These are phyloP conservation scores for Hericium alpestre DNA, from an alignment of 768 basidiomycete genomes.

Conservation along the genomic window DNA sequence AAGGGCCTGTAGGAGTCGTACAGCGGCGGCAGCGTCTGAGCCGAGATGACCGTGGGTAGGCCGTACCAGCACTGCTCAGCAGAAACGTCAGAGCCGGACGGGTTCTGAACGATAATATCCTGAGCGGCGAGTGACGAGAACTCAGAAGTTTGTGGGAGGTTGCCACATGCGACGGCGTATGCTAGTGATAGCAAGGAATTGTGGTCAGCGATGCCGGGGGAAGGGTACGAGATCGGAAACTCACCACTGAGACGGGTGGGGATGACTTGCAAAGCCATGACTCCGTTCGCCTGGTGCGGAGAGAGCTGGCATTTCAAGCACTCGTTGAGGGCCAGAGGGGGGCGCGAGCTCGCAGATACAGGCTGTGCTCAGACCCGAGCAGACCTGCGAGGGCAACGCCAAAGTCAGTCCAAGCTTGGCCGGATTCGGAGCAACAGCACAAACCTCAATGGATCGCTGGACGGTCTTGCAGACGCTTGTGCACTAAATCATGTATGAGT, in stretches of 20 bases:
- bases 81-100: not conserved
- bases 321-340: not conserved
- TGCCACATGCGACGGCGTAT: not conserved
- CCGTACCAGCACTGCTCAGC: not conserved
- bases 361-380: not conserved
- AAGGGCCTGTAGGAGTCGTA: not conserved
- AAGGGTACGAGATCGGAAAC: not conserved
- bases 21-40: not conserved
- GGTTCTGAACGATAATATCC: not conserved
- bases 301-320: not conserved
- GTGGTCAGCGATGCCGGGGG: not conserved
- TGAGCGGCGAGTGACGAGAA: not conserved
- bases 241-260: not conserved
- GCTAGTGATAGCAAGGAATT: not conserved
- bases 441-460: not conserved
- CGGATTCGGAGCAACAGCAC: not conserved
- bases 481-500: not conserved
- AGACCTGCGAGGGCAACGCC: not conserved
- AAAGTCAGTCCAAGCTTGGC: not conserved
- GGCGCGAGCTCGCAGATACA: not conserved
- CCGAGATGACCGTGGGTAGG: not conserved
- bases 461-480: not conserved
- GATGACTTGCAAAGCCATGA: not conserved
- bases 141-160: not conserved
- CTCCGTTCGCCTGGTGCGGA: not conserved